Conservation (phyloP, 441 rosid genomes). For the Pelargonium fulgidum region DNA sequence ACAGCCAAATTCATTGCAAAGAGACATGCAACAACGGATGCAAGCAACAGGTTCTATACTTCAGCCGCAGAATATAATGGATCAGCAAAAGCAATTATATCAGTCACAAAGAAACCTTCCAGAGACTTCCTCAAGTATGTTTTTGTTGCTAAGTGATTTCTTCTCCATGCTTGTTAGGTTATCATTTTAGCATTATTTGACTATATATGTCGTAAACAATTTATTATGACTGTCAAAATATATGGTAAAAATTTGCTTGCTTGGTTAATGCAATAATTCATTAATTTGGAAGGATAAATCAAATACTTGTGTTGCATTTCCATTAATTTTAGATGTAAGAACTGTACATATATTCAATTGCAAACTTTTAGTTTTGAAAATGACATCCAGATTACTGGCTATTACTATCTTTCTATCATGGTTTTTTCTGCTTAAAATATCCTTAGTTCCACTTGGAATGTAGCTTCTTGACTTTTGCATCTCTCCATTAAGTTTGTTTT, state of each 20-base stretch:
- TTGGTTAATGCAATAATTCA: background rate
- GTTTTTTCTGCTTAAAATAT: too few species aligned
- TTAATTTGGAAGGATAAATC: background rate
- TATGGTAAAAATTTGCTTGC: background rate
- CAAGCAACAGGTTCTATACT: conserved; percentile 3
- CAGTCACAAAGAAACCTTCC: background rate
- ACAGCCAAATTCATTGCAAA: conserved; percentile 6
- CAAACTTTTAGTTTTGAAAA: too few species aligned
- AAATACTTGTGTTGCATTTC: background rate
- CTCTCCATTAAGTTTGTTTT: background rate
- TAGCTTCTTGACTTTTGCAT: background rate
- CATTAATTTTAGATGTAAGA: background rate
- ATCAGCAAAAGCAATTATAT: background rate
- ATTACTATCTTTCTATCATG: too few species aligned
- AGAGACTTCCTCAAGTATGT: conserved; percentile 6
- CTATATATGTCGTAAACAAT: background rate
- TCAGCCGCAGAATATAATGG: background rate
- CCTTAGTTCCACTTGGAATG: background rate
- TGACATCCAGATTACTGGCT: background rate
- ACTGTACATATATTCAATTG: background rate
- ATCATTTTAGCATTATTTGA: background rate
- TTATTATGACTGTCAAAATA: background rate
- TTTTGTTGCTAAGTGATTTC: background rate
- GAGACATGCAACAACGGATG: background rate
- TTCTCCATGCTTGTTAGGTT: background rate